phyloP scores from a whole-genome alignment of 805 yeast species.

The Danielia oregonensis region DNA sequence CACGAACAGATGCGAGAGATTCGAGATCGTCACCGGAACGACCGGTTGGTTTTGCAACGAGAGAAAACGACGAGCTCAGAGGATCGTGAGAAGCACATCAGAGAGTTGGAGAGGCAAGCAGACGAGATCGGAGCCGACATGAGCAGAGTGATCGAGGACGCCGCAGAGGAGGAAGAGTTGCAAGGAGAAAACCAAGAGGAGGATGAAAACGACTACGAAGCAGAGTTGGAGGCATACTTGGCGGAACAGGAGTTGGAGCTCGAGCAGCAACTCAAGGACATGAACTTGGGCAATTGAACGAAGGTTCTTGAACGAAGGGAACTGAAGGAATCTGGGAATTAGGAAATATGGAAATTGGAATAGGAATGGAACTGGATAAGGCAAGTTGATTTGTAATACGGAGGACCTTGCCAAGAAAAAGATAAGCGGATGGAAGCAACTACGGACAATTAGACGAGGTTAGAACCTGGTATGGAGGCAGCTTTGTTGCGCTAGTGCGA shows the following conservation, averaged over 20 bases:
- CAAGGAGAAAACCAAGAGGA: slow-evolving; percentile 1
- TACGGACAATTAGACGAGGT: no score
- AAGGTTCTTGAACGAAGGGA: background rate
- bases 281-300: slow-evolving; percentile 4
- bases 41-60: slow-evolving; percentile 8
- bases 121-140: slow-evolving; percentile 9
- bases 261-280: slow-evolving; percentile 13
- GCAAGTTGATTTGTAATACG: no score
- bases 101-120: slow-evolving; percentile 10
- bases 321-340: background rate
- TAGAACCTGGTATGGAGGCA: no score
- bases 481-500: no score
- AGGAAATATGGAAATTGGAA: no score
- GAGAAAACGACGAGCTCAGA: slow-evolving; percentile 12
- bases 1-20: slow-evolving; percentile 4
- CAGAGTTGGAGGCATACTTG: slow-evolving; percentile 14
- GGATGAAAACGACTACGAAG: slow-evolving; percentile 4
- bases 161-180: slow-evolving; percentile 7
- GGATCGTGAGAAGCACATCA: slow-evolving; percentile 3
- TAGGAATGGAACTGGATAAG: no score
- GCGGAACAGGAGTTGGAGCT: slow-evolving; percentile 16
- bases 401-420: slow-evolving; percentile 1
- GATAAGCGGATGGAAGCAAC: background rate
- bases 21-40: slow-evolving; percentile 10
- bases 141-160: slow-evolving; percentile 5